Base-by-base conservation (phyloP, 306 rosid genomes). In the Hippophae gyantsensis region DNA sequence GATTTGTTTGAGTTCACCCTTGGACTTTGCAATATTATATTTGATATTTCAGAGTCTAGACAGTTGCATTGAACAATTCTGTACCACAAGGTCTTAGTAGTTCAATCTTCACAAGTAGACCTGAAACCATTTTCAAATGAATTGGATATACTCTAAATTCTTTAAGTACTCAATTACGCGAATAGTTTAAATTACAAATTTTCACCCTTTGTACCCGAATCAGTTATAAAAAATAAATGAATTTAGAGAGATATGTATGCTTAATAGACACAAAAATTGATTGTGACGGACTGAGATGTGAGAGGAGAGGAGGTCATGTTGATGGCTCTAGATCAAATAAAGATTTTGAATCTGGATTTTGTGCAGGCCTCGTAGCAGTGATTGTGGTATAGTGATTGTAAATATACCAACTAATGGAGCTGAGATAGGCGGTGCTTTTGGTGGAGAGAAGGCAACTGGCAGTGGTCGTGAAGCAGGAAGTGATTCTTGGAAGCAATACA, bases 381-480 rank as follows among this genome's bases (percentile, higher is more conserved):
- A 92, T 68, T 92, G 99, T 62, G 99, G 99, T 60, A 88, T 88
- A 50, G 99, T 88, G 76, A 92, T 84, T 64, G 99, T 82, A 10
- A 88, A 92, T 71, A 92, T 92, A 74, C 99, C 96, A 10, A 92
- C 99, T 56, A 92, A 92, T 72, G 97, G 99, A 63, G 96, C 97
- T 43, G 99, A 92, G 72, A 92, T 92, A 6, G 99, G 99, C 3
- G 99, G 97, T 64, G 99, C 99, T 45, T 92, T 92, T 73, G 99
- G 99, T 23, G 96, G 97, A 74, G 99, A 92, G 65, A 92, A 92
- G 84, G 99, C 95, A 23, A 88, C 99, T 0, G 99, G 99, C 9
- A 97, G 97, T 10, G 95, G 99, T 13, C 99, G 99, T 8, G 99
- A 93, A 80, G 97, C 97, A 0, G 97, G 99, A 55, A 93, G 99